phyloP scores from a whole-genome alignment of 176 grass and related monocot genomes.

The Typha latifolia region DNA sequence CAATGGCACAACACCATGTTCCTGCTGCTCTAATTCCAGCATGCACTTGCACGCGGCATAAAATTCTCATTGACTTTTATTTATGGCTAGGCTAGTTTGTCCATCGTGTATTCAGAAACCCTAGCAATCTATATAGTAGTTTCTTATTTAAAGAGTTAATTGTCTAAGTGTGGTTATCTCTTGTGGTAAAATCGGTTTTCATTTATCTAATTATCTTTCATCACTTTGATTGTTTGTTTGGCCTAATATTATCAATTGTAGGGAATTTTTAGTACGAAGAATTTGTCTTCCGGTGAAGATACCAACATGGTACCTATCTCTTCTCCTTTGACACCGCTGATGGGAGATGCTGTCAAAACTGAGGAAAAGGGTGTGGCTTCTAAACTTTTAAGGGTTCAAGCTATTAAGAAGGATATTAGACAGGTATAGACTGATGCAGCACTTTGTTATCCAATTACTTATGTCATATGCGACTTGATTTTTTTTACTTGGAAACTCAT shows the following conservation, averaged over 20 bases:
- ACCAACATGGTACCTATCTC: conserved; percentile 60
- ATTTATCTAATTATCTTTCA: not conserved
- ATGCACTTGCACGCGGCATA: not conserved
- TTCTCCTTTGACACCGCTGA: conserved; percentile 61
- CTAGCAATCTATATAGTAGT: not conserved
- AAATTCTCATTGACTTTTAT: not conserved
- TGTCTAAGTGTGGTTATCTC: not conserved
- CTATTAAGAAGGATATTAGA: conserved; percentile 75
- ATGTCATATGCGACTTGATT: not conserved
- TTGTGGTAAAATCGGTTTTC: not conserved
- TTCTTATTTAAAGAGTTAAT: not conserved
- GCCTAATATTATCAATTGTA: conserved; percentile 11
- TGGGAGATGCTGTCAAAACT: conserved; percentile 29
- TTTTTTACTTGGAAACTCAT: not conserved
- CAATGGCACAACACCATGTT: not conserved
- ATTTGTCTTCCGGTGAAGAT: conserved; percentile 48
- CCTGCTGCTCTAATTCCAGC: not conserved
- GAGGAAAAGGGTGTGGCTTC: conserved; percentile 30
- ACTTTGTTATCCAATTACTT: not conserved
- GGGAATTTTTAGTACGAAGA: conserved; percentile 66
- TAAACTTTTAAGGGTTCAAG: conserved; percentile 55
- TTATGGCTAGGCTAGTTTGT: not conserved
- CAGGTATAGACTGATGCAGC: conserved; percentile 30
- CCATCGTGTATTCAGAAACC: not conserved
- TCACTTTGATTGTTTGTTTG: conserved; percentile 13